Evolutionary conservation across 2,329 filamentous ascomycete species (phyloP).

Genomic region (Nigrospora osmanthi): DNA sequence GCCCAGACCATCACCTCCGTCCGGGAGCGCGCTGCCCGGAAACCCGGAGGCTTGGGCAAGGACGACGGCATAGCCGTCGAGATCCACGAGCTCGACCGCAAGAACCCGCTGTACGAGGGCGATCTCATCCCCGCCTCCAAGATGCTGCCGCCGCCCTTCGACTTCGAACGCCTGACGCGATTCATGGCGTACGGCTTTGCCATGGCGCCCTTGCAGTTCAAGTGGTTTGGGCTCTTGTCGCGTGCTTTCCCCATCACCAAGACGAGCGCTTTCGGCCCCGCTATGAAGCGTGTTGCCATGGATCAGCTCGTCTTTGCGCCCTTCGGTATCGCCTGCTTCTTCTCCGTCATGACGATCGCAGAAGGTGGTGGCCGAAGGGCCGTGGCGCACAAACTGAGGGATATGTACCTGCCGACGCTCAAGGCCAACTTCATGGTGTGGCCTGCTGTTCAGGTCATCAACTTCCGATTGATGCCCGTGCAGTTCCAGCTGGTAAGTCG

Average conservation of each 20-base stretch:
- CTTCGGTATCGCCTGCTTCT: constrained; percentile 79
- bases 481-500: constrained; percentile 87
- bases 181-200: constrained; percentile 98
- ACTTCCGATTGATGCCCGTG: constrained; percentile 90
- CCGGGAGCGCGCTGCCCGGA: constrained; percentile 57
- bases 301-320: constrained; percentile 94
- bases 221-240: constrained; percentile 87
- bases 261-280: constrained; percentile 63
- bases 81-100: constrained; percentile 78
- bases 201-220: constrained; percentile 92
- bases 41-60: constrained; percentile 46
- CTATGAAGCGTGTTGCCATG: constrained; percentile 82
- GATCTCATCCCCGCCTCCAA: constrained; percentile 62
- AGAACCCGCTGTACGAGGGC: constrained; percentile 57
- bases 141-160: constrained; percentile 70
- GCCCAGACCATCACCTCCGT: constrained; percentile 88
- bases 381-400: constrained; percentile 75
- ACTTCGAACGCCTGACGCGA: constrained; percentile 87
- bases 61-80: constrained; percentile 80
- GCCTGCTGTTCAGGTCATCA: constrained; percentile 93
- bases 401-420: constrained; percentile 88
- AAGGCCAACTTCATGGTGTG: constrained; percentile 95
- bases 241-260: constrained; percentile 79
- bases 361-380: constrained; percentile 83
- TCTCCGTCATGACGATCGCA: constrained; percentile 91